phyloP scores from a whole-genome alignment of 805 yeast genomes.

The Lipomyces lipofer region DNA sequence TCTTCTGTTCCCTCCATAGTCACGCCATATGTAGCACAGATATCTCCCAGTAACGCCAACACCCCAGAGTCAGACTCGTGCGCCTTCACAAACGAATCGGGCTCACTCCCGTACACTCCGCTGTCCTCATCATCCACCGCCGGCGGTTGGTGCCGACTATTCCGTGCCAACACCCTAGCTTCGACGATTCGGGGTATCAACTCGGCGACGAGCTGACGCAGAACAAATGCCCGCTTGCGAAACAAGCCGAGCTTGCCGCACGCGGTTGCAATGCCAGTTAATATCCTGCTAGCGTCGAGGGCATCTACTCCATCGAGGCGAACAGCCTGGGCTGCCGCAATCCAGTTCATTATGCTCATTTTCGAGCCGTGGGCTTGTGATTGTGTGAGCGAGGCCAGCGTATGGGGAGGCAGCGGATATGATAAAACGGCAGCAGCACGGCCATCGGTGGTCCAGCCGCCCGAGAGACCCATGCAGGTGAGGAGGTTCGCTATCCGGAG shows the following conservation, averaged over 20 bases:
- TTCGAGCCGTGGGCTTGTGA: slow-evolving; percentile 25
- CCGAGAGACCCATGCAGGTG: slow-evolving; percentile 52
- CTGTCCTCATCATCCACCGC: not conserved
- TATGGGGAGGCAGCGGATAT: slow-evolving; percentile 33
- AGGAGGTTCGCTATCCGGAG: slow-evolving; percentile 64
- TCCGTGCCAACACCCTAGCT: slow-evolving; percentile 25
- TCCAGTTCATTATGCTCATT: slow-evolving; percentile 29
- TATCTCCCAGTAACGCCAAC: slow-evolving; percentile 48
- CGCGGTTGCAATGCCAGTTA: slow-evolving; percentile 63
- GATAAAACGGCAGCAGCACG: slow-evolving; percentile 50
- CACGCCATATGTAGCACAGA: slow-evolving; percentile 56
- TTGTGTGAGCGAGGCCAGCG: not conserved
- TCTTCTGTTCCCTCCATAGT: slow-evolving; percentile 32
- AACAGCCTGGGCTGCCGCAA: slow-evolving; percentile 24
- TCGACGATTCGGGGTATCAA: slow-evolving; percentile 33
- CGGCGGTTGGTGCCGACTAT: not conserved
- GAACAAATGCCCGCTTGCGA: slow-evolving; percentile 69
- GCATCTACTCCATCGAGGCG: slow-evolving; percentile 28
- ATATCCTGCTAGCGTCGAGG: slow-evolving; percentile 45
- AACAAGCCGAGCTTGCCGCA: slow-evolving; percentile 60
- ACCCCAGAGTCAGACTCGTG: slow-evolving; percentile 38
- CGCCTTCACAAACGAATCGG: not conserved
- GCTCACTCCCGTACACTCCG: not conserved
- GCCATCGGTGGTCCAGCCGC: slow-evolving; percentile 48
- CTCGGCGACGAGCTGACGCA: slow-evolving; percentile 62